Base-by-base conservation (phyloP, 768 basidiomycete genomes). In the Pholiota conissans region DNA sequence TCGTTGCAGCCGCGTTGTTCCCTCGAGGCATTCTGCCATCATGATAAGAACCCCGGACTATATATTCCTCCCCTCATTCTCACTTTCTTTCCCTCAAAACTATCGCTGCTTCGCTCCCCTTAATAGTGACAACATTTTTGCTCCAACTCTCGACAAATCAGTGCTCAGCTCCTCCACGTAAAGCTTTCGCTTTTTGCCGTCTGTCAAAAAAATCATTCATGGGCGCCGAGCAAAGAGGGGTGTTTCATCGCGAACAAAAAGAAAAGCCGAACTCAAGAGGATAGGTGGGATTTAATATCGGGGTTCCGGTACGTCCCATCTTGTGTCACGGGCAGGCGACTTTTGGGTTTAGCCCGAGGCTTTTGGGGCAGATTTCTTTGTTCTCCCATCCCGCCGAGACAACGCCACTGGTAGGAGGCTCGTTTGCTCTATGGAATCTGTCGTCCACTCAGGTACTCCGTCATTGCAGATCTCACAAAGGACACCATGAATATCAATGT, bases 171-270 rank as follows among this genome's bases (percentile, higher is more conserved):
- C n/a, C n/a, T n/a, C n/a, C n/a, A 20, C 7, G 24, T 24, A 10
- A 26, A 9, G 47, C 9, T 24, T n/a, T 49, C 47, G 26, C 26
- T 16, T n/a, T 28, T 30, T n/a, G 26, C 28, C 47, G 28, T 49
- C 29, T 26, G 30, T 30, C 47, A 28, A 18, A 18, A 28, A 28
- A 49, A n/a, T 24, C 28, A 14, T 35, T 30, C 29, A 22, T 30
- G 10, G 16, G 20, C 34, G 49, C 11, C 24, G 10, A 18, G 22
- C 28, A 24, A 7, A 22, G 49, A 50, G 32, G 29, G n/a, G 20
- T 50, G 49, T 50, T 50, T 50, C 49, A 50, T 10, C 49, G 27
- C 24, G 30, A 50, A 50, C 30, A 30, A 50, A 50, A 32, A 6
- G 27, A n/a, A n/a, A 49, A 10, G n/a, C 9, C 0, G 24, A 35